Evolutionary conservation across 2,329 filamentous ascomycete species (phyloP).

Genomic region (Paracamarosporium sp.): DNA sequence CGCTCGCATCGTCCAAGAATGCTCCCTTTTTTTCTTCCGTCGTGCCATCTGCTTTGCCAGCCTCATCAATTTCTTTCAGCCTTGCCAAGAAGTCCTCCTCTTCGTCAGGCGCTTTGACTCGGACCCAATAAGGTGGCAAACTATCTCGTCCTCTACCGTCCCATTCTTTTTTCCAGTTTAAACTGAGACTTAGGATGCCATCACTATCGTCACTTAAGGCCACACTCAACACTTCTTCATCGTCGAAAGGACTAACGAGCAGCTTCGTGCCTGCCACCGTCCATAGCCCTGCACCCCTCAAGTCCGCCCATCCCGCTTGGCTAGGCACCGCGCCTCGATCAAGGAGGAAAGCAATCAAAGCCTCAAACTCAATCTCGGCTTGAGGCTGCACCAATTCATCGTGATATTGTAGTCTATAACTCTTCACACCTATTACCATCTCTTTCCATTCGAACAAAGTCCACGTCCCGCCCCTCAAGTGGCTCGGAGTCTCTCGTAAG

Average conservation of each 20-base stretch:
- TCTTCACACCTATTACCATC: conserved; percentile 67
- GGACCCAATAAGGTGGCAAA: conserved; percentile 36
- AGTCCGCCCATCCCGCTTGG: conserved; percentile 25
- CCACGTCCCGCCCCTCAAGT: conserved; percentile 68
- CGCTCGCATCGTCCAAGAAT: conserved; percentile 30
- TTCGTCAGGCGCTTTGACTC: conserved; percentile 15
- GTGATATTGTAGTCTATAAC: conserved; percentile 68
- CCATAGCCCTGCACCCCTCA: conserved; percentile 33
- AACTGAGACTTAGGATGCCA: conserved; percentile 29
- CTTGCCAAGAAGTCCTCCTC: conserved; percentile 16
- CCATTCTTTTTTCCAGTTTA: conserved; percentile 32
- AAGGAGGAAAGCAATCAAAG: conserved; percentile 67
- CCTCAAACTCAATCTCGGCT: conserved; percentile 62
- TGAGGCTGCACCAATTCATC: conserved; percentile 56
- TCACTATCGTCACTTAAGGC: conserved; percentile 35
- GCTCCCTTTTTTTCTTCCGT: conserved; percentile 19
- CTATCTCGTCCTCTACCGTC: conserved; percentile 23
- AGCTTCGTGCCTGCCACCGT: conserved; percentile 37
- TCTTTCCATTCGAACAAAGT: conserved; percentile 71
- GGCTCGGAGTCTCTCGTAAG: conserved; percentile 58
- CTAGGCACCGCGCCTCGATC: conserved; percentile 62
- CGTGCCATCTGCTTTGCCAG: conserved; percentile 8
- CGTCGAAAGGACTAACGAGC: conserved; percentile 21
- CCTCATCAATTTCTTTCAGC: conserved; percentile 16
- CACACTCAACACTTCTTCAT: conserved; percentile 31